These are phyloP conservation scores for Helenozyma baotianmanensis DNA, from an alignment of 805 yeast species.

Conservation along the genomic window DNA sequence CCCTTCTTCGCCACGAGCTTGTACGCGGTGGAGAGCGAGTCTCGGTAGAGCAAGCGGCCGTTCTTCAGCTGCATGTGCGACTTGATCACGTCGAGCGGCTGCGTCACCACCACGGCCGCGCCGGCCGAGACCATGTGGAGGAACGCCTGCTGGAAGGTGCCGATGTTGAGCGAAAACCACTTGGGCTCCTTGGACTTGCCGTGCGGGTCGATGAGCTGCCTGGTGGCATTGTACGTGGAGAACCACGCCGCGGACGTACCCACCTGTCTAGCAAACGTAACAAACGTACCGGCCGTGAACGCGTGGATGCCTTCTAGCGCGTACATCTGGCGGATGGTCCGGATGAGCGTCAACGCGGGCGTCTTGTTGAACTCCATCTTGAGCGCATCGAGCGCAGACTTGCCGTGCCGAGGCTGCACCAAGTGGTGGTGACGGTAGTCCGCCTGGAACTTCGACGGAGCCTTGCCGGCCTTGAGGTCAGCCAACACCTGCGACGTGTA, in stretches of 20 bases:
- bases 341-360: constrained; percentile 52
- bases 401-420: not conserved
- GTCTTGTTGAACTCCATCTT: constrained; percentile 38
- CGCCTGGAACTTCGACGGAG: constrained; percentile 20
- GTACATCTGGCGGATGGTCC: constrained; percentile 63
- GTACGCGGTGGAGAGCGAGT: constrained; percentile 44
- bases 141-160: constrained; percentile 44
- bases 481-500: constrained; percentile 30
- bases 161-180: constrained; percentile 44
- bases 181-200: constrained; percentile 23
- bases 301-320: constrained; percentile 68
- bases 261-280: constrained; percentile 79
- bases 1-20: constrained; percentile 26
- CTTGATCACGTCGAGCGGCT: constrained; percentile 84
- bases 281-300: constrained; percentile 74
- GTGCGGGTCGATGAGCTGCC: constrained; percentile 62
- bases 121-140: constrained; percentile 54
- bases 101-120: constrained; percentile 74
- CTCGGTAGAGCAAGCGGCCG: constrained; percentile 53
- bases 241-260: constrained; percentile 79
- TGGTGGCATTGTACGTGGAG: constrained; percentile 72
- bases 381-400: constrained; percentile 9
- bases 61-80: constrained; percentile 80
- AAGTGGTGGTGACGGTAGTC: constrained; percentile 10
- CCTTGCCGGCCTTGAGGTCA: constrained; percentile 21